A percentile compares a stretch with the other conserved stretches of the same genome.
phyloP scores from a whole-genome alignment of 352 stramenopile genomes.

The Phytophthora hibernalis region DNA sequence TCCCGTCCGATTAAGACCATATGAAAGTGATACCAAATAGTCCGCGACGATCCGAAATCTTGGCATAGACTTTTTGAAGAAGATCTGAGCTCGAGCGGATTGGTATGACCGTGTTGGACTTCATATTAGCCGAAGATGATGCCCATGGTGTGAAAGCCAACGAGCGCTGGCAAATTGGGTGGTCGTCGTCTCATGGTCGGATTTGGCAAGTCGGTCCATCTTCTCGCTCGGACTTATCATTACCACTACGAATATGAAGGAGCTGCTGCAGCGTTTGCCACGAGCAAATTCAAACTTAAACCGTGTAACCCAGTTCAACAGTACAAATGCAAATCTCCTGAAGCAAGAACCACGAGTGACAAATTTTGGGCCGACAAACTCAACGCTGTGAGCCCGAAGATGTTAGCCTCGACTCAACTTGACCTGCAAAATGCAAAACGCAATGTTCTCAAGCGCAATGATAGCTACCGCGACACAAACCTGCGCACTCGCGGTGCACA shows the following conservation, averaged over 20 bases:
- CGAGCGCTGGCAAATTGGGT: constrained; percentile 10
- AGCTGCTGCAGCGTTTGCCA: constrained; percentile 15
- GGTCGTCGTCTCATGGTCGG: constrained; percentile 36
- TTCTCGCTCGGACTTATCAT: constrained; percentile 33
- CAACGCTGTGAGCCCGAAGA: neutral
- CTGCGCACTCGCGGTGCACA: neutral
- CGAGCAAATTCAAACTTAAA: neutral
- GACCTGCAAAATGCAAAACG: neutral
- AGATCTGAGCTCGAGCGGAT: neutral
- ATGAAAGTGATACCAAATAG: constrained; percentile 23
- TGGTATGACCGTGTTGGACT: neutral
- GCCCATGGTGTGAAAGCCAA: constrained; percentile 13
- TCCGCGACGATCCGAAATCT: constrained; percentile 18
- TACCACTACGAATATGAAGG: constrained; percentile 30
- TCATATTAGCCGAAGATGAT: neutral
- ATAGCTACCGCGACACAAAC: neutral
- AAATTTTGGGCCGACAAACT: constrained; percentile 7
- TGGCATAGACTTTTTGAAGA: constrained; percentile 9
- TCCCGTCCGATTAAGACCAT: constrained; percentile 14
- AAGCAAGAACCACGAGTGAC: neutral
- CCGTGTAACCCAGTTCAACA: constrained; percentile 3
- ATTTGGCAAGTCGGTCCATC: constrained; percentile 30
- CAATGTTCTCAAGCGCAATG: neutral
- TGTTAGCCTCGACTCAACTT: neutral
- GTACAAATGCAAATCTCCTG: neutral